Base-by-base conservation (phyloP, 768 basidiomycete genomes). In the Boletus edulis region DNA sequence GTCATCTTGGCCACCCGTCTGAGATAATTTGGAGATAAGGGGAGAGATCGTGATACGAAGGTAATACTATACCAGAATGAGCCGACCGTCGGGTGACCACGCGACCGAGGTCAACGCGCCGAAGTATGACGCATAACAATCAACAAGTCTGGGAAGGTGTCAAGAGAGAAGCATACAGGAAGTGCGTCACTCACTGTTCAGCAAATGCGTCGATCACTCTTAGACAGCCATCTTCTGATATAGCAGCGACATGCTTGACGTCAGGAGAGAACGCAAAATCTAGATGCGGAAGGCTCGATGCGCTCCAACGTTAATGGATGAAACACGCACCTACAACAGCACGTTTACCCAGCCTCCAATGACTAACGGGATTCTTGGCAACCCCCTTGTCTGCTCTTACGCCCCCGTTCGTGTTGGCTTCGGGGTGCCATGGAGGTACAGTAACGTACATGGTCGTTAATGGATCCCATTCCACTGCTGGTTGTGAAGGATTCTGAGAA, bases 1-100 rank as follows among this genome's bases (percentile, higher is more conserved):
- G 66, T 99, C 97, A 65, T 99, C 97, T 76, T 99, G 95, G 0
- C 97, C 97, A 13, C 95, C 97, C 2, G 93, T 92, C 91, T 94
- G 54, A 38, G 47, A 60, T 7, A 57, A 54, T 43, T 43, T 13
- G 46, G 12, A 46, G 40, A 41, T 46, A 32, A 45, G 34, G 56
- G 43, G 50, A n/a, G 22, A 14, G 24, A 41, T 42, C n/a, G 22
- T 45, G 20, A 49, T 4, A 39, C 12, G 20, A 51, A 56, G 12
- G 17, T 48, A 52, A 37, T 24, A 45, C 43, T 48, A 17, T 68
- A 90, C 93, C 56, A 97, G 72, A 45, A 99, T 87, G 67, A 96
- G 98, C 18, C 95, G 84, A 13, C 93, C 91, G 68, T 98, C 95
- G 0, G 94, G 94, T 3, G 94, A 95, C 94, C 95, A 98, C 0